Evolutionary conservation across 2,329 filamentous ascomycete species (phyloP).

Genomic region (Ceratocystis cacaofunesta): DNA sequence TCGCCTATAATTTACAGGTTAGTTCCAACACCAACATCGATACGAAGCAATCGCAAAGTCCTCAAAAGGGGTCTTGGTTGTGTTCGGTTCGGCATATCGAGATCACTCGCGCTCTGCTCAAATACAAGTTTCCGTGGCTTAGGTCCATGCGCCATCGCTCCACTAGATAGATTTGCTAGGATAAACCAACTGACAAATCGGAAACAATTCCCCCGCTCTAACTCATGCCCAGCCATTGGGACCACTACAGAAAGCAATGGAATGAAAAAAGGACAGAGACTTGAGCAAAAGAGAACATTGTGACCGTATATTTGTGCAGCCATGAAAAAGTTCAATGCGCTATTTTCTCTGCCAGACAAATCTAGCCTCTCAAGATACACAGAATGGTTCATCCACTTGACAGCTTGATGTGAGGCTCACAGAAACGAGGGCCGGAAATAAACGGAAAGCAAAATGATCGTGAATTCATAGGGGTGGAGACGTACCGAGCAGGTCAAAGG

Average conservation of each 20-base stretch:
- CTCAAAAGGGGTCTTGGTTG: not conserved
- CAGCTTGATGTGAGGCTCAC: too few relatives aligned
- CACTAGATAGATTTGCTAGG: not conserved
- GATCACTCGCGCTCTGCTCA: too few relatives aligned
- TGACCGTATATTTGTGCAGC: too few relatives aligned
- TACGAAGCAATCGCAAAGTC: not conserved
- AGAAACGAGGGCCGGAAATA: too few relatives aligned
- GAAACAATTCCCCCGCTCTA: not conserved
- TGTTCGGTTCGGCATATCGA: not conserved
- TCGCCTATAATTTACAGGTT: slow-evolving; percentile 9
- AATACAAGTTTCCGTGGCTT: not conserved
- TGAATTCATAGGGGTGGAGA: slow-evolving; percentile 19
- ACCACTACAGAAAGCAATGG: not conserved
- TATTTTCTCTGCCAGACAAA: too few relatives aligned
- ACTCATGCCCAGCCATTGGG: not conserved
- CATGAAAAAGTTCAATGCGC: too few relatives aligned
- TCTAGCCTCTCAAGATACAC: too few relatives aligned
- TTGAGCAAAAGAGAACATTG: too few relatives aligned
- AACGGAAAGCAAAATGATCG: not conserved
- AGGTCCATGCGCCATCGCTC: not conserved
- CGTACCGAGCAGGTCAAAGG: slow-evolving; percentile 96
- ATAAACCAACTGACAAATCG: not conserved
- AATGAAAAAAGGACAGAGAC: not conserved
- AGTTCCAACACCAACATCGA: slow-evolving; percentile 3
- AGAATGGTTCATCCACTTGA: too few relatives aligned